A percentile compares a stretch with the other conserved stretches of the same genome.
phyloP scores from a whole-genome alignment of 345 rosid genomes.

The Balakata baccata region DNA sequence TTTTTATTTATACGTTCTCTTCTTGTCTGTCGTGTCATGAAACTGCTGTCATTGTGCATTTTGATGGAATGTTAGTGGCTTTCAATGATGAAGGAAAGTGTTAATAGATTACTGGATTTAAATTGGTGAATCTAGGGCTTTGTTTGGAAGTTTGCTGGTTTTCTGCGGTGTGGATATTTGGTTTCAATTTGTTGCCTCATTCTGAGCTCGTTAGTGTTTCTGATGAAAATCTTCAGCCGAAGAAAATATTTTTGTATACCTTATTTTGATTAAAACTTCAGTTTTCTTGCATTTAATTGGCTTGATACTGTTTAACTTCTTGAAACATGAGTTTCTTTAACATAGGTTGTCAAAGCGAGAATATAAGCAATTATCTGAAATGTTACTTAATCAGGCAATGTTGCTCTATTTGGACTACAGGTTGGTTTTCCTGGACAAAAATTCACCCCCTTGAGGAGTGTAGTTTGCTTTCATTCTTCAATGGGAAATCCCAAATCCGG shows the following conservation, averaged over 20 bases:
- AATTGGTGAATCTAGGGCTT: not conserved
- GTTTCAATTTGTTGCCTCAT: not conserved
- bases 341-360: not conserved
- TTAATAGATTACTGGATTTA: not conserved
- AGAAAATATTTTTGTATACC: not conserved
- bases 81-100: not conserved
- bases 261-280: not conserved
- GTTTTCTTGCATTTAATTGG: slow-evolving; percentile 1
- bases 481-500: slow-evolving; percentile 63
- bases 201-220: not conserved
- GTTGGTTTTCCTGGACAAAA: slow-evolving; percentile 97
- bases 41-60: not conserved
- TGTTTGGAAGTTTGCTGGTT: not conserved
- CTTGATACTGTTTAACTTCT: not conserved
- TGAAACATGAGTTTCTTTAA: not conserved
- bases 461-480: slow-evolving; percentile 73
- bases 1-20: not conserved
- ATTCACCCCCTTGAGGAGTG: slow-evolving; percentile 84
- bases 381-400: not conserved
- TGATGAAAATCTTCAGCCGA: not conserved
- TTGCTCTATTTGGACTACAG: slow-evolving; percentile 32
- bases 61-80: not conserved
- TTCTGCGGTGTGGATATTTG: not conserved
- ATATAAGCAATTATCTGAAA: not conserved
- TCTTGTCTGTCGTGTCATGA: not conserved